Evolutionary conservation across 2,329 filamentous ascomycete genomes (phyloP).

Genomic region (Acephala macrosclerotiorum): DNA sequence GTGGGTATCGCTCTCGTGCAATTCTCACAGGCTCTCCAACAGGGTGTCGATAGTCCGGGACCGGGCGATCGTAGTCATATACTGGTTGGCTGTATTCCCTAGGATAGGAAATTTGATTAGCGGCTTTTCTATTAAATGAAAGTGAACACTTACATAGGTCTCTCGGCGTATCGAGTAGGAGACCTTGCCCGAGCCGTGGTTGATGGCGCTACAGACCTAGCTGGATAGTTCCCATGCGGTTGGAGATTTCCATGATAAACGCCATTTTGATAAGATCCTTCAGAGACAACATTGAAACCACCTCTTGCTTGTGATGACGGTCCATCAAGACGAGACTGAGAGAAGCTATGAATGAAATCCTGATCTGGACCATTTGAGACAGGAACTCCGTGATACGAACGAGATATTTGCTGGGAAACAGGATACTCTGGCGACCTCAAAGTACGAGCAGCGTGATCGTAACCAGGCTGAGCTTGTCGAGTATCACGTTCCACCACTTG

Average conservation of each 20-base stretch:
- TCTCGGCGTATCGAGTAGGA: conserved; percentile 37
- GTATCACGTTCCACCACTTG: conserved; percentile 30
- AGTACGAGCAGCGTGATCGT: conserved; percentile 24
- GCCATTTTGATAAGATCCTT: conserved; percentile 31
- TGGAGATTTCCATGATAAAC: conserved; percentile 25
- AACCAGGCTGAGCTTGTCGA: conserved; percentile 31
- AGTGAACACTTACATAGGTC: conserved; percentile 38
- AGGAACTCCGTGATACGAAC: conserved; percentile 35
- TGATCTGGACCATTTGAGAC: conserved; percentile 34
- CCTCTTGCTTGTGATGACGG: conserved; percentile 30
- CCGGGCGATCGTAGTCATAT: conserved; percentile 1
- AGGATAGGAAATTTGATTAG: conserved; percentile 27
- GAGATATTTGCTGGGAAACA: conserved; percentile 34
- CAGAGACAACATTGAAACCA: conserved; percentile 34
- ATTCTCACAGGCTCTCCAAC: background rate
- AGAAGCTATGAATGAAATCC: conserved; percentile 40
- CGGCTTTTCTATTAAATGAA: conserved; percentile 11
- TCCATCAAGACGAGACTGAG: conserved; percentile 41
- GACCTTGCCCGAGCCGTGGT: conserved; percentile 35
- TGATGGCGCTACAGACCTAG: conserved; percentile 31
- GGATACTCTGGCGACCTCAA: conserved; percentile 33
- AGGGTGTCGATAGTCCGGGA: background rate
- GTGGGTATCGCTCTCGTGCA: conserved; percentile 7
- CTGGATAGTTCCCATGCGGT: conserved; percentile 31
- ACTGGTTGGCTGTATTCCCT: conserved; percentile 26